Evolutionary conservation across 2,329 filamentous ascomycete genomes (phyloP), one percentile per base, ranked within the genome.

Genomic region (Lasiodiplodia theobromae): DNA sequence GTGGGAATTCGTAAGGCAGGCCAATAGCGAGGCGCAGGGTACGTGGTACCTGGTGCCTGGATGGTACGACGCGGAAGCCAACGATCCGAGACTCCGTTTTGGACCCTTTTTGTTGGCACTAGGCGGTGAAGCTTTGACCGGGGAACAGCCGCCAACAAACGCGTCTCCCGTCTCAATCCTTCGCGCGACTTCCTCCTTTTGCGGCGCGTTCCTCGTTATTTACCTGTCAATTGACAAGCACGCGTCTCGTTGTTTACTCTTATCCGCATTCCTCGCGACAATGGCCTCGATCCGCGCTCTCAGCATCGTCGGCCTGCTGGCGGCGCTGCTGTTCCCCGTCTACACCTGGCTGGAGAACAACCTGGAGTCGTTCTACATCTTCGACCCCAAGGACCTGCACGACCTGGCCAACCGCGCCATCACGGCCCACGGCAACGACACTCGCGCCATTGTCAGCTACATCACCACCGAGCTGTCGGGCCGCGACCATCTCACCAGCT

Each of bases 391-490:
- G 18, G 86, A 92, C 70, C 85, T 96, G 70, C 88, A 93, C 76
- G 85, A 90, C 70, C 81, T 96, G 40, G 86, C 91, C 12, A 82
- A 87, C 79, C 86, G 87, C 71, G 91, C 88, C 38, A 87, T 96
- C 71, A 83, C 81, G 11, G 80, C 85, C 49, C 89, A 95, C 78
- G 92, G 92, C 73, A 92, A 94, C 78, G 87, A 95, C 82, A 96
- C 93, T 16, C 80, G 84, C 68, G 84, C 84, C 68, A 86, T 94
- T 11, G 91, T 93, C 70, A 77, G 85, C 71, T 89, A 87, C 81
- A 94, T 96, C 72, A 88, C 92, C 64, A 76, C 82, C 70, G 89
- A 93, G 81, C 85, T 96, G 67, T 83, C 84, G 3, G 54, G 56
- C 40, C 62, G 68, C 28, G 72, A 68, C 40, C 56, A 63, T 14